A percentile compares a stretch with the other conserved stretches of the same genome.
phyloP scores from a whole-genome alignment of 208 protist genomes.

The Crithidia thermophila region DNA sequence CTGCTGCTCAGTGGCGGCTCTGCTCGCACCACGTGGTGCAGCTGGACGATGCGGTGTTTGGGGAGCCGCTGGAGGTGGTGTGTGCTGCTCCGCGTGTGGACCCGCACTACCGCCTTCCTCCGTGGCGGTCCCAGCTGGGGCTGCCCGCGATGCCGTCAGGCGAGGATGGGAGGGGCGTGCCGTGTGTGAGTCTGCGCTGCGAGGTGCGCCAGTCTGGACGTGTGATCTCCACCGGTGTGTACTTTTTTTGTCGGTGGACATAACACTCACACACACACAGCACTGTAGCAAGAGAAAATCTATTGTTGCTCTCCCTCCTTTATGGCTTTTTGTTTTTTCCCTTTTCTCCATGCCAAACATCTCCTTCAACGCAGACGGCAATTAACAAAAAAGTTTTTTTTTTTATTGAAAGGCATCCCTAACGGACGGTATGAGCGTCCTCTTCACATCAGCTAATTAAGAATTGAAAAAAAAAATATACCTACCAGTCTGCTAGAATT shows the following conservation, averaged over 20 bases:
- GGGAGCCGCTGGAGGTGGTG: slow-evolving; percentile 55
- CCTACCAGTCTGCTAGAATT: no score
- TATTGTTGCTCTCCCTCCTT: not conserved
- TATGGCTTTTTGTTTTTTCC: no score
- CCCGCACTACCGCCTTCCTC: slow-evolving; percentile 58
- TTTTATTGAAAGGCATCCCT: no score
- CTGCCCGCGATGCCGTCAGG: slow-evolving; percentile 56
- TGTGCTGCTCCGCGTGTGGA: slow-evolving; percentile 57
- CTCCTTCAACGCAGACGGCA: no score
- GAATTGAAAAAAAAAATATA: no score
- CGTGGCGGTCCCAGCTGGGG: slow-evolving; percentile 74
- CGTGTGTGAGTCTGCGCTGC: slow-evolving; percentile 62
- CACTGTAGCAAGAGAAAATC: no score
- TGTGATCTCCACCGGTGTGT: slow-evolving; percentile 51
- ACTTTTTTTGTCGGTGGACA: slow-evolving; percentile 38
- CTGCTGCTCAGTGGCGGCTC: slow-evolving; percentile 38
- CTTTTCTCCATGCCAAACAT: not conserved
- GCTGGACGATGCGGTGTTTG: slow-evolving; percentile 46
- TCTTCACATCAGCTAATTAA: no score
- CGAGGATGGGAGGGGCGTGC: slow-evolving; percentile 7
- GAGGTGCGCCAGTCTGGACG: slow-evolving; percentile 68
- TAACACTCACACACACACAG: no score
- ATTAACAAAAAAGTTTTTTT: no score
- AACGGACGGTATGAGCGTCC: no score
- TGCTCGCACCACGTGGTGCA: slow-evolving; percentile 58